phyloP scores from a whole-genome alignment of 768 basidiomycete species.

The Mycena epipterygia region DNA sequence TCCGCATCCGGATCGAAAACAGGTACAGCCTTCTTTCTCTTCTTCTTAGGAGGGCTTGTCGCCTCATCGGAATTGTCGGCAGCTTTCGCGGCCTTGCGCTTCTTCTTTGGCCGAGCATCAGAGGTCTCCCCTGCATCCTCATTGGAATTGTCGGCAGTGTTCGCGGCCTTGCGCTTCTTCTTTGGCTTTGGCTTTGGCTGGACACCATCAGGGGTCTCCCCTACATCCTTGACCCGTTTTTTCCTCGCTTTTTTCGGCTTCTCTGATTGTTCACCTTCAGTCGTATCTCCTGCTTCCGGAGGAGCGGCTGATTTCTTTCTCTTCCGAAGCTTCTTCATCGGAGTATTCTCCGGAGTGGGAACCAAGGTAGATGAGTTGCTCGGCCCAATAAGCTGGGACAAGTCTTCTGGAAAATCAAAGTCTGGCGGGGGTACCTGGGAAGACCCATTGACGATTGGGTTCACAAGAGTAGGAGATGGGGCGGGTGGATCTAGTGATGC shows the following conservation, averaged over 20 bases:
- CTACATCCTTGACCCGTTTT: conserved; percentile 14
- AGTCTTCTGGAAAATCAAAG: conserved; percentile 17
- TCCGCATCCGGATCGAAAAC: conserved; percentile 70
- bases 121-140: neutral
- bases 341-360: conserved; percentile 7
- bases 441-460: neutral
- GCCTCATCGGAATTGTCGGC: conserved; percentile 16
- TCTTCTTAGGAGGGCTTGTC: conserved; percentile 4
- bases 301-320: conserved; percentile 11
- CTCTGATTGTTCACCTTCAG: conserved; percentile 8
- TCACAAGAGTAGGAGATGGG: conserved; percentile 26
- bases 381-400: conserved; percentile 24
- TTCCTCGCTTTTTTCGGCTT: conserved; percentile 17
- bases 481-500: neutral
- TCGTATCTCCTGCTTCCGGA: neutral
- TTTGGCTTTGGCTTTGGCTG: neutral
- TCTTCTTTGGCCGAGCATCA: conserved; percentile 20
- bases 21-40: conserved; percentile 54
- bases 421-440: conserved; percentile 1
- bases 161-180: conserved; percentile 21
- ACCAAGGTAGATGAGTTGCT: conserved; percentile 14
- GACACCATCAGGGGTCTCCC: neutral
- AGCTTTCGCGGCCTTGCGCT: conserved; percentile 7
- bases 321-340: conserved; percentile 26
- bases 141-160: neutral